These are phyloP conservation scores for Neoscytalidium dimidiatum DNA, from an alignment of 2,329 filamentous ascomycete genomes.

Conservation along the genomic window DNA sequence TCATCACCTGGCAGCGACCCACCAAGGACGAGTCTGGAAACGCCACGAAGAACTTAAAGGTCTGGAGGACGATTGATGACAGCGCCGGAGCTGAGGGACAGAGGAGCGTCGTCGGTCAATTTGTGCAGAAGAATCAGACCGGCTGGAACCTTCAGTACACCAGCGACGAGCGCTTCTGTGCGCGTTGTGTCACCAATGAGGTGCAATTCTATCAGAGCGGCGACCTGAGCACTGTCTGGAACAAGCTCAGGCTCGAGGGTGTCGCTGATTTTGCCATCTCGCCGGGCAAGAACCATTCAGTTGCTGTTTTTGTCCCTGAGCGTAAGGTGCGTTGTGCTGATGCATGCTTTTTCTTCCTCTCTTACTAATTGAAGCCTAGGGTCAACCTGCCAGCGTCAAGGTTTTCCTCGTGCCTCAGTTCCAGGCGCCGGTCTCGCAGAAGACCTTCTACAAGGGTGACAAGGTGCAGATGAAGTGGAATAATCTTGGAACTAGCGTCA, in stretches of 20 bases:
- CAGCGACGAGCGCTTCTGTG: slow-evolving; percentile 88
- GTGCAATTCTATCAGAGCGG: slow-evolving; percentile 94
- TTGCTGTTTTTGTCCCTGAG: slow-evolving; percentile 94
- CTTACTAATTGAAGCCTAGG: slow-evolving; percentile 53
- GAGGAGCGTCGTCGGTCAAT: slow-evolving; percentile 74
- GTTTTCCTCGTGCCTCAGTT: slow-evolving; percentile 94
- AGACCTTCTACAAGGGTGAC: slow-evolving; percentile 99
- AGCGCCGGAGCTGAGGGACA: slow-evolving; percentile 62
- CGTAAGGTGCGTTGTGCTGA: slow-evolving; percentile 68
- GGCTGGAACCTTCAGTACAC: slow-evolving; percentile 99
- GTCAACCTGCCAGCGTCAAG: slow-evolving; percentile 90
- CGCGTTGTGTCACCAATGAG: slow-evolving; percentile 92
- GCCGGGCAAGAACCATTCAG: slow-evolving; percentile 84
- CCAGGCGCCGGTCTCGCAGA: slow-evolving; percentile 80
- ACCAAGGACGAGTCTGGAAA: slow-evolving; percentile 91
- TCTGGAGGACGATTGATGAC: slow-evolving; percentile 84
- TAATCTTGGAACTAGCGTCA: slow-evolving; percentile 81
- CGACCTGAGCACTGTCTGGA: slow-evolving; percentile 85
- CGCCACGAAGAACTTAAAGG: slow-evolving; percentile 93
- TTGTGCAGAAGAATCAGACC: slow-evolving; percentile 93
- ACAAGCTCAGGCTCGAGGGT: slow-evolving; percentile 90
- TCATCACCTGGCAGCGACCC: slow-evolving; percentile 96
- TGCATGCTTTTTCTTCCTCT: neutral
- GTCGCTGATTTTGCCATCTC: slow-evolving; percentile 87
- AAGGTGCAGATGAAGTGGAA: slow-evolving; percentile 99